Conservation (phyloP, 2,329 filamentous ascomycete species). For the Pestalotiopsis sp. region DNA sequence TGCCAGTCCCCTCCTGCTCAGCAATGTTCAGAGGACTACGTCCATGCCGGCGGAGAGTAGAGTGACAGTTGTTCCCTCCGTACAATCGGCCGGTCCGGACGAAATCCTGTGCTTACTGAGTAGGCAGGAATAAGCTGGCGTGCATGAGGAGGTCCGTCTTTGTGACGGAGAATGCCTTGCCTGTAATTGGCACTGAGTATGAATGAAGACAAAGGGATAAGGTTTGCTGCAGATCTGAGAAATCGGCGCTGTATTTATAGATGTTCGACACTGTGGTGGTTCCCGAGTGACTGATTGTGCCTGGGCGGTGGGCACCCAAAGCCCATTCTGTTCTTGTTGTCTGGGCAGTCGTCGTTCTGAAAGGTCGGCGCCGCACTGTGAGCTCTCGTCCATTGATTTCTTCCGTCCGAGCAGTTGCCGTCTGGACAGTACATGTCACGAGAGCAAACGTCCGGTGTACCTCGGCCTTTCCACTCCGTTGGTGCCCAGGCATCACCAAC, state of each 20-base stretch:
- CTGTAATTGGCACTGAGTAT: neutral
- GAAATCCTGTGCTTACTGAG: no score
- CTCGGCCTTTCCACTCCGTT: no score
- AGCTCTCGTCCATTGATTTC: neutral
- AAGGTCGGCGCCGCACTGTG: no score
- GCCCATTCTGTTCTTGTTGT: neutral
- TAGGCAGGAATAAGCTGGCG: no score
- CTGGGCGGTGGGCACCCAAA: neutral
- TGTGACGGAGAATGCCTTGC: neutral
- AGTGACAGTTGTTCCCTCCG: no score
- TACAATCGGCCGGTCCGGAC: no score
- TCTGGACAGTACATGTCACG: neutral
- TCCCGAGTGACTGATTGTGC: neutral
- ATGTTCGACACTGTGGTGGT: neutral
- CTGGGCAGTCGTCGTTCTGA: neutral
- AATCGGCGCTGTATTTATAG: neutral
- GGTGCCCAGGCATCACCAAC: no score
- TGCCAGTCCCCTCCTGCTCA: no score
- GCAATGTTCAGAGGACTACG: no score
- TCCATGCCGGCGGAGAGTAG: no score
- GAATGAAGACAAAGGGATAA: neutral
- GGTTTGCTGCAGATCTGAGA: neutral
- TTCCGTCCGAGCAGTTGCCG: neutral
- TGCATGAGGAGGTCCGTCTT: no score
- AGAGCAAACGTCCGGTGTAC: no score